phyloP scores from a whole-genome alignment of 1,284 basidiomycete genomes.

The Mycena sp. region DNA sequence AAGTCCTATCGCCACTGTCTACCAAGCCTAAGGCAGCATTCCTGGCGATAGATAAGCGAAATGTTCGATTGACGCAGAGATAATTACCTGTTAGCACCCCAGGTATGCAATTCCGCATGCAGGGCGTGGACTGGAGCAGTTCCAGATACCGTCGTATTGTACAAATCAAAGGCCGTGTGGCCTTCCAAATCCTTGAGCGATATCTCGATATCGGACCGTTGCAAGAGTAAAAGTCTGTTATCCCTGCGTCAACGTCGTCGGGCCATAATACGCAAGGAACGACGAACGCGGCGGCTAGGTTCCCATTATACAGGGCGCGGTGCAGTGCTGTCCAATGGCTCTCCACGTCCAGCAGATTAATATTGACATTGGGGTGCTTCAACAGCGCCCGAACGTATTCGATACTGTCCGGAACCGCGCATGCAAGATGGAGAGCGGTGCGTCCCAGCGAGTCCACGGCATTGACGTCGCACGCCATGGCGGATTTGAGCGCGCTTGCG shows the following conservation, averaged over 20 bases:
- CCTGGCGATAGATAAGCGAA: slow-evolving; percentile 47
- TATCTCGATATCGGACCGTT: slow-evolving; percentile 80
- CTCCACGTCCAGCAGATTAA: slow-evolving; percentile 88
- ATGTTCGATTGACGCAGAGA: slow-evolving; percentile 12
- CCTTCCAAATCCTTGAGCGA: slow-evolving; percentile 90
- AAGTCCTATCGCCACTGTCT: slow-evolving; percentile 82
- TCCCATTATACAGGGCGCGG: slow-evolving; percentile 89
- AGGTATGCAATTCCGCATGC: slow-evolving; percentile 82
- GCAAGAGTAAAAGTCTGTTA: slow-evolving; percentile 77
- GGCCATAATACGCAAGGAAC: slow-evolving; percentile 21
- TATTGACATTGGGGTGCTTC: slow-evolving; percentile 80
- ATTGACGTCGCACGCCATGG: slow-evolving; percentile 70
- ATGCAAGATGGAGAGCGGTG: slow-evolving; percentile 89
- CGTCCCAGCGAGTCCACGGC: slow-evolving; percentile 78
- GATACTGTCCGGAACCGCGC: slow-evolving; percentile 70
- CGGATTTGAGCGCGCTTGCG: slow-evolving; percentile 56
- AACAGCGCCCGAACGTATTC: slow-evolving; percentile 89
- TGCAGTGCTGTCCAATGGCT: slow-evolving; percentile 95
- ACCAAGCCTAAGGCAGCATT: slow-evolving; percentile 89
- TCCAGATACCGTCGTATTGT: slow-evolving; percentile 88
- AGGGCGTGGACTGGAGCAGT: slow-evolving; percentile 67
- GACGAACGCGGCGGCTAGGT: slow-evolving; percentile 80
- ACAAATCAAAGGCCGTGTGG: slow-evolving; percentile 93
- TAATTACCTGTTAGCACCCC: slow-evolving; percentile 87
- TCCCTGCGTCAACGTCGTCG: slow-evolving; percentile 34